Percentiles rank a stretch among this genome's conserved stretches.
These are phyloP conservation scores for Daldinia loculata DNA, from an alignment of 495 filamentous ascomycete genomes.

Conservation along the genomic window DNA sequence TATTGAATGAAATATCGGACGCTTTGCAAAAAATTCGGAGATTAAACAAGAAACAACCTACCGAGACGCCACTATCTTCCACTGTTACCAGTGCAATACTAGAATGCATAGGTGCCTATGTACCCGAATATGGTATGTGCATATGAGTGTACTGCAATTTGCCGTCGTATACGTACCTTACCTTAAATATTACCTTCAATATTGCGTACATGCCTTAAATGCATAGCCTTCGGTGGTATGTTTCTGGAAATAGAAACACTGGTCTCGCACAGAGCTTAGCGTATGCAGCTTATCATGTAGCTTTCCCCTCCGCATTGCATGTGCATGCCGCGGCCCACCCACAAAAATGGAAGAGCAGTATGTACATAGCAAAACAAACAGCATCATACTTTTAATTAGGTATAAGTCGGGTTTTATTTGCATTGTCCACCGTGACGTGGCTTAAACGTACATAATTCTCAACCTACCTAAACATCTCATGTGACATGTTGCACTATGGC, in stretches of 20 bases:
- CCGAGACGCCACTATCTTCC: background rate
- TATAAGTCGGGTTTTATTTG: background rate
- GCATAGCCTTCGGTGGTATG: background rate
- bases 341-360: background rate
- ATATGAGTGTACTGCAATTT: slow-evolving; percentile 1
- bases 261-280: background rate
- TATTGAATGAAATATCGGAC: background rate
- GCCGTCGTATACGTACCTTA: background rate
- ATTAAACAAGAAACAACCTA: background rate
- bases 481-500: background rate
- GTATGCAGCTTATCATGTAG: background rate
- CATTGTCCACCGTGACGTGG: background rate
- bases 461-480: background rate
- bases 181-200: background rate
- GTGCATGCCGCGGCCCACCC: background rate
- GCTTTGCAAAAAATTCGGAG: background rate
- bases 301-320: background rate
- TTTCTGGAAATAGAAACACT: slow-evolving; percentile 12
- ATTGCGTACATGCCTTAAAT: background rate
- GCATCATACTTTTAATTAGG: background rate
- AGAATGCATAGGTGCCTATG: background rate
- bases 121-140: background rate
- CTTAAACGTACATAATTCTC: background rate
- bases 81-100: too few relatives aligned
- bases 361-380: background rate